Evolutionary conservation across 192 early-diverging fungal genomes (phyloP).

Genomic region (Neocallimastix lanati): DNA sequence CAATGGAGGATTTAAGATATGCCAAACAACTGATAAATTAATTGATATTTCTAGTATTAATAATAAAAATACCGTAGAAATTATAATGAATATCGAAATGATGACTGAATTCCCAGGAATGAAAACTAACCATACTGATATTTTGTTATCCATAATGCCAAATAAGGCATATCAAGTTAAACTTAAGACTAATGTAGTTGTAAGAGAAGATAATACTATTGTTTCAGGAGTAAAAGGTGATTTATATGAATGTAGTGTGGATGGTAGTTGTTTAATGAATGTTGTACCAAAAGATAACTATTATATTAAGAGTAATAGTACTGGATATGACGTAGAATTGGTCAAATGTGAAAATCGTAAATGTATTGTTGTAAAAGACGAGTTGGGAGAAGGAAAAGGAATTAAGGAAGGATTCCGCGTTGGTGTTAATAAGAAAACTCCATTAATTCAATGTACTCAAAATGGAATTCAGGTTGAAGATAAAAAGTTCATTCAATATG

Average conservation of each 20-base stretch:
- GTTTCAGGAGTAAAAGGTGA: too few relatives aligned
- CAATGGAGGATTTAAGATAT: neutral
- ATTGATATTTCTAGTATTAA: neutral
- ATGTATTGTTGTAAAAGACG: too few relatives aligned
- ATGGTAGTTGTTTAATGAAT: too few relatives aligned
- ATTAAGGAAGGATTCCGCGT: neutral
- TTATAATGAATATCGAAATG: neutral
- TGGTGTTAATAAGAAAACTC: neutral
- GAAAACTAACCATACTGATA: neutral
- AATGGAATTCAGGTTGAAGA: neutral
- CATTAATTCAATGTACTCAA: neutral
- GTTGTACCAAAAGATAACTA: too few relatives aligned
- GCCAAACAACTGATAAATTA: neutral
- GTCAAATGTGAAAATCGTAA: too few relatives aligned
- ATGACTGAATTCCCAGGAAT: neutral
- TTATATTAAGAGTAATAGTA: too few relatives aligned
- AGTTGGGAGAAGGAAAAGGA: neutral
- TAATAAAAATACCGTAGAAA: neutral
- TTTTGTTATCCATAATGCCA: too few relatives aligned
- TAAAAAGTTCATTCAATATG: neutral
- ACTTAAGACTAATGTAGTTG: too few relatives aligned
- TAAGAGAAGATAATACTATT: too few relatives aligned
- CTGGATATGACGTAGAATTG: too few relatives aligned
- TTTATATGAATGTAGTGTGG: too few relatives aligned
- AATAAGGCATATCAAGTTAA: too few relatives aligned